Conservation (phyloP, 1,284 basidiomycete species). For the Ceratobasidium papillatum region DNA sequence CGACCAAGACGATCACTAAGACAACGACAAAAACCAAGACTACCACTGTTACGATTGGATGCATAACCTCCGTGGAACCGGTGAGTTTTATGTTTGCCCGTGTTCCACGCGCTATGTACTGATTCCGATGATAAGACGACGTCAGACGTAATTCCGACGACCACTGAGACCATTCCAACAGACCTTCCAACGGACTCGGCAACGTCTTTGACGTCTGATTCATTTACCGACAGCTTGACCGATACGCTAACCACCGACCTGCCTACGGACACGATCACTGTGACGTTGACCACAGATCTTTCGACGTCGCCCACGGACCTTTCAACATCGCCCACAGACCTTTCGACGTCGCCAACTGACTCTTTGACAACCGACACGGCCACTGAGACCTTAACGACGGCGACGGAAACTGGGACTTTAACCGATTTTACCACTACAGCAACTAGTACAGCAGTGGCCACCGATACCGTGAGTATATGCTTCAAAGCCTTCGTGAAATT, state of each 20-base stretch:
- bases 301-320: background rate
- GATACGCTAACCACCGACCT: background rate
- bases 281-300: background rate
- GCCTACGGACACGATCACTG: background rate
- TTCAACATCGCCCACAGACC: background rate
- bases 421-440: background rate
- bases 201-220: no score
- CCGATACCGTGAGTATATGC: background rate
- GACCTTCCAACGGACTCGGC: background rate
- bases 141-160: background rate
- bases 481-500: background rate
- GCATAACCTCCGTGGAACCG: constrained; percentile 9
- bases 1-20: constrained; percentile 30
- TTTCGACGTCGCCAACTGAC: background rate
- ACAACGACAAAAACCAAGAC: constrained; percentile 29
- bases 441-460: background rate
- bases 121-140: background rate
- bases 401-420: background rate
- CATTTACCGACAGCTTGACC: no score
- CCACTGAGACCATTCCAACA: background rate
- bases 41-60: constrained; percentile 8
- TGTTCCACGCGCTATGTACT: background rate
- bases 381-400: background rate
- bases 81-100: background rate
- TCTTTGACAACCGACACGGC: background rate